These are phyloP conservation scores for Trichoderma sp. DNA, from an alignment of 2,329 filamentous ascomycete species.

Conservation along the genomic window DNA sequence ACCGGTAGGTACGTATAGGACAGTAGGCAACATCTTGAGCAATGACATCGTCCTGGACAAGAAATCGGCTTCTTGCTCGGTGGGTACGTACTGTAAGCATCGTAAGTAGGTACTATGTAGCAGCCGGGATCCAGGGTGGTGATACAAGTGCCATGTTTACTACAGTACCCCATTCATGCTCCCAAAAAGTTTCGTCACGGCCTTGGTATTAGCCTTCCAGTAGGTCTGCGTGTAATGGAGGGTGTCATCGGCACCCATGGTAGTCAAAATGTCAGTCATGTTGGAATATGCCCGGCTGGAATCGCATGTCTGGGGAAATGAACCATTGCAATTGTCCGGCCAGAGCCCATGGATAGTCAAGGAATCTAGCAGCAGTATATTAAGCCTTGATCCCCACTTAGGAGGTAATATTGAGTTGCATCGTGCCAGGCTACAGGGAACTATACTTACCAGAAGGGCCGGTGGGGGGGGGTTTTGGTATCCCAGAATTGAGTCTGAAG, in stretches of 20 bases:
- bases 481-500: constrained; percentile 79
- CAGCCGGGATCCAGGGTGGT: constrained; percentile 64
- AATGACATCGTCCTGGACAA: constrained; percentile 63
- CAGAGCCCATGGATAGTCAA: constrained; percentile 73
- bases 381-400: neutral
- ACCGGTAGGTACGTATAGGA: too few species aligned
- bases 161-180: constrained; percentile 74
- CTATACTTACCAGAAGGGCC: constrained; percentile 49
- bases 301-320: constrained; percentile 66
- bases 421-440: neutral
- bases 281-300: constrained; percentile 58
- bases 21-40: constrained; percentile 65
- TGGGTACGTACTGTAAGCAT: constrained; percentile 52
- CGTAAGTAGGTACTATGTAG: too few species aligned
- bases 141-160: constrained; percentile 70
- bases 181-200: constrained; percentile 63
- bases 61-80: constrained; percentile 65
- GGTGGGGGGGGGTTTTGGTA: constrained; percentile 55
- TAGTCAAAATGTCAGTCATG: constrained; percentile 60
- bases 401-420: neutral
- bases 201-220: constrained; percentile 69
- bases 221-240: constrained; percentile 65
- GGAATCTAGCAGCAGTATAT: constrained; percentile 42
- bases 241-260: constrained; percentile 49
- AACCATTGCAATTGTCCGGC: constrained; percentile 67